Conservation (phyloP, 2,329 filamentous ascomycete species). For the Madurella mycetomatis region DNA sequence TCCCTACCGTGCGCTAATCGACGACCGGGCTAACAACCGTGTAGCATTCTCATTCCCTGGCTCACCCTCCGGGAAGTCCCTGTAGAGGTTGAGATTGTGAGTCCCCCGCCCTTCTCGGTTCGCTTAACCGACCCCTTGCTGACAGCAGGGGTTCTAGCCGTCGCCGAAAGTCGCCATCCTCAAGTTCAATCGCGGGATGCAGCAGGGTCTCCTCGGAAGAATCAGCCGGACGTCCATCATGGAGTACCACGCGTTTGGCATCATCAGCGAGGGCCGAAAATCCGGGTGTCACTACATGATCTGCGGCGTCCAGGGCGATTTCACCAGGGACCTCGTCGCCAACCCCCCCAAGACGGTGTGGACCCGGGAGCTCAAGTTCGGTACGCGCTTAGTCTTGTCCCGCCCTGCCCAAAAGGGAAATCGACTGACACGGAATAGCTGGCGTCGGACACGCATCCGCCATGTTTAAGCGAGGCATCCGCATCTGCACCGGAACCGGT, state of each 20-base stretch:
- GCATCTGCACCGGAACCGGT: constrained; percentile 39
- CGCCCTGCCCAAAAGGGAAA: neutral
- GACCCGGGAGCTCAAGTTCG: constrained; percentile 39
- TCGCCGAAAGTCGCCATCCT: constrained; percentile 39
- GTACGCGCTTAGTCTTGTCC: constrained; percentile 24
- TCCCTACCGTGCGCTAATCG: neutral
- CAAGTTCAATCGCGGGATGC: constrained; percentile 38
- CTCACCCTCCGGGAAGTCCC: constrained; percentile 37
- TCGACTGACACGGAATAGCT: constrained; percentile 28
- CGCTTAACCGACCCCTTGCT: constrained; percentile 12
- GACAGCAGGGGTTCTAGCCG: constrained; percentile 28
- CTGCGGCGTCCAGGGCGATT: constrained; percentile 40
- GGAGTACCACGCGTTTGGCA: constrained; percentile 41
- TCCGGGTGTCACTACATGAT: constrained; percentile 39
- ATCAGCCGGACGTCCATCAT: constrained; percentile 40
- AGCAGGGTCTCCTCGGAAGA: constrained; percentile 38
- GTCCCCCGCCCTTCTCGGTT: constrained; percentile 10
- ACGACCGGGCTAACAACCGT: constrained; percentile 16
- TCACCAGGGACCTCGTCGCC: constrained; percentile 36
- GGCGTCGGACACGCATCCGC: constrained; percentile 40
- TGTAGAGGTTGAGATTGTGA: constrained; percentile 38
- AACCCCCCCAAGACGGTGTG: constrained; percentile 38
- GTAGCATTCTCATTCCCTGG: constrained; percentile 38
- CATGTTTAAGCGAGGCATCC: constrained; percentile 41
- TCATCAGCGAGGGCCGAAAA: constrained; percentile 38